Percentiles rank a stretch among this genome's conserved stretches.
These are phyloP conservation scores for Neurospora sp. DNA, from an alignment of 495 filamentous ascomycete species.

Conservation along the genomic window DNA sequence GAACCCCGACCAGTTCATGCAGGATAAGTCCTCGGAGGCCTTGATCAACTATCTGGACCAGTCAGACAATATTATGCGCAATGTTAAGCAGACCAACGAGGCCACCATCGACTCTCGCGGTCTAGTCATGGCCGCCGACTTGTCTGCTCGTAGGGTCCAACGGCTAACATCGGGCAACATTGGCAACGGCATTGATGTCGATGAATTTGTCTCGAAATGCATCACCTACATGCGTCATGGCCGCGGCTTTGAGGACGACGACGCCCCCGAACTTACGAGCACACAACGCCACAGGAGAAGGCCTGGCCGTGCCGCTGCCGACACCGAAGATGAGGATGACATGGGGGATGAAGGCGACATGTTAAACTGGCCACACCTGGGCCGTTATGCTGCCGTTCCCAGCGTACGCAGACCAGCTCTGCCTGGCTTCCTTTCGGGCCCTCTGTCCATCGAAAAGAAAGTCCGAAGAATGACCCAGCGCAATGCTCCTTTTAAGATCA, in stretches of 20 bases:
- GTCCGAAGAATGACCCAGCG: conserved; percentile 57
- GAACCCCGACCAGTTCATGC: conserved; percentile 56
- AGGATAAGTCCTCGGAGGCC: conserved; percentile 37
- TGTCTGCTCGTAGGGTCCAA: conserved; percentile 61
- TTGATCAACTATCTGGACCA: conserved; percentile 51
- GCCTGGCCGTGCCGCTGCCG: conserved; percentile 14
- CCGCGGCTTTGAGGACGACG: conserved; percentile 30
- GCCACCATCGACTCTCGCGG: conserved; percentile 82
- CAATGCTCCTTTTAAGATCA: conserved; percentile 49
- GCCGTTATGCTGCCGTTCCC: conserved; percentile 61
- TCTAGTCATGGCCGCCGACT: conserved; percentile 66
- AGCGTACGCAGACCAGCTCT: conserved; percentile 64
- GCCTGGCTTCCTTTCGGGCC: conserved; percentile 79
- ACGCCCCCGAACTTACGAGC: conserved; percentile 31
- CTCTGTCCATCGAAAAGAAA: conserved; percentile 81
- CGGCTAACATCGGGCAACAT: conserved; percentile 60
- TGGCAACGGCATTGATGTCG: conserved; percentile 69
- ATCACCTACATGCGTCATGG: conserved; percentile 75
- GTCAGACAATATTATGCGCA: conserved; percentile 52
- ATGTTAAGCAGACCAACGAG: conserved; percentile 86
- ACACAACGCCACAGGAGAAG: conserved; percentile 36
- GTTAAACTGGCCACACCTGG: conserved; percentile 81
- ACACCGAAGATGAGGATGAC: conserved; percentile 29
- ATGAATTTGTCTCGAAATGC: conserved; percentile 89
- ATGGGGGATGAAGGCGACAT: conserved; percentile 64